These are phyloP conservation scores for Pseudomicrostroma phylloplanum DNA, from an alignment of 1,284 basidiomycete genomes.

Conservation along the genomic window DNA sequence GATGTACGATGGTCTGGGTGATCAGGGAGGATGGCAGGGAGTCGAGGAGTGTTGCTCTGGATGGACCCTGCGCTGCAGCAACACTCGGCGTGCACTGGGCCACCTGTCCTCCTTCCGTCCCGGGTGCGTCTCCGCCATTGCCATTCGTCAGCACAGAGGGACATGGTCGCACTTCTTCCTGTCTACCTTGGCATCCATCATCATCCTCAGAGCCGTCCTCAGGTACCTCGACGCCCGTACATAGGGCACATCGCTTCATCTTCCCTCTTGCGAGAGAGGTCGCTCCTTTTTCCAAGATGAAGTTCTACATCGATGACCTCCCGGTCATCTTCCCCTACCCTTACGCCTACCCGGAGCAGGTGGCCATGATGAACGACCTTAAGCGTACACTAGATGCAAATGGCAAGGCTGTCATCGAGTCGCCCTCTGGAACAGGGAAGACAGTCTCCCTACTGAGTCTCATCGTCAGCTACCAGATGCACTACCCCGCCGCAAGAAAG, in stretches of 20 bases:
- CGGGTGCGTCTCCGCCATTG: background rate
- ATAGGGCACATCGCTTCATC: no score
- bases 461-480: conserved; percentile 97
- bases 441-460: conserved; percentile 92
- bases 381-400: conserved; percentile 89
- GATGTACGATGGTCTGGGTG: no score
- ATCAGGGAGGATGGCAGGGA: no score
- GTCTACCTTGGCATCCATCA: no score
- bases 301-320: conserved; percentile 86
- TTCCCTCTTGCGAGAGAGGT: no score
- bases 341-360: conserved; percentile 66
- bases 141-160: no score
- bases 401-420: conserved; percentile 94
- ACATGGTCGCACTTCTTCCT: no score
- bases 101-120: no score
- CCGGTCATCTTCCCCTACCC: conserved; percentile 53
- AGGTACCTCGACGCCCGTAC: no score
- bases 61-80: background rate
- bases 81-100: no score
- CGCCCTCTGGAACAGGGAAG: conserved; percentile 99
- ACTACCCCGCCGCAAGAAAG: conserved; percentile 84
- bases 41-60: background rate
- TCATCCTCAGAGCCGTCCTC: no score
- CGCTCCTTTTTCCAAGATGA: background rate
- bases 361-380: conserved; percentile 97